Percentiles rank a stretch among this genome's conserved stretches.
Evolutionary conservation across 768 basidiomycete species (phyloP).

Genomic region (Boletus tomentosulus): DNA sequence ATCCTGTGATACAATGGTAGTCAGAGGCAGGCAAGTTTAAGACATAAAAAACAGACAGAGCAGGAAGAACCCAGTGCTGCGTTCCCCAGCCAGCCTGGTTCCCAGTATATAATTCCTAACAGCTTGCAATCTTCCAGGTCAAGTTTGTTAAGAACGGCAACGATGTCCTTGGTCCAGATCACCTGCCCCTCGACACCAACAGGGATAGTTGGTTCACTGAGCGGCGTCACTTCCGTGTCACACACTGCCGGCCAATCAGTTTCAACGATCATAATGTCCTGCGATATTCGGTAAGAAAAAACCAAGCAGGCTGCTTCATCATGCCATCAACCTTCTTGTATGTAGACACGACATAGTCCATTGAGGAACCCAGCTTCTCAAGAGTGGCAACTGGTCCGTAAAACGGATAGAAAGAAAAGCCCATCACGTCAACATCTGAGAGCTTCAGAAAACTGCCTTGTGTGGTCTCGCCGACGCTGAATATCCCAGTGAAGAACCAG

Average conservation of each 20-base stretch:
- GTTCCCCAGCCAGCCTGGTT: not conserved
- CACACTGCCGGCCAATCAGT: not conserved
- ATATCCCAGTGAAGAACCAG: not conserved
- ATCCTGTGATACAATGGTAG: not conserved
- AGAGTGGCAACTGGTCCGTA: not conserved
- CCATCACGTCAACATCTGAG: not conserved
- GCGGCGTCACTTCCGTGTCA: not conserved
- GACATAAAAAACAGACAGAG: not conserved
- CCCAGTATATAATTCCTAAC: not conserved
- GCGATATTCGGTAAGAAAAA: not conserved
- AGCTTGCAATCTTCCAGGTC: not conserved
- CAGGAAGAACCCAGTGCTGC: not conserved
- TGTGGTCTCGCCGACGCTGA: not conserved
- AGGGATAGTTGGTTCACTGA: not conserved
- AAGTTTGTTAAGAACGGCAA: not conserved
- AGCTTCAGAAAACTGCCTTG: not conserved
- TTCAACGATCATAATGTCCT: not conserved
- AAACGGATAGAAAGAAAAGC: not conserved
- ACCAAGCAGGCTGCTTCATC: not conserved
- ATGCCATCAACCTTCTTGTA: not conserved
- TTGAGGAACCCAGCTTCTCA: not conserved
- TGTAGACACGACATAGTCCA: not conserved
- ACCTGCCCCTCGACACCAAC: not conserved
- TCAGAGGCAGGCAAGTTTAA: not conserved
- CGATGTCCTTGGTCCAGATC: not conserved